A percentile compares a stretch with the other conserved stretches of the same genome.
Conservation (phyloP, 2,329 filamentous ascomycete species). For the Pseudocercospora cruenta region DNA sequence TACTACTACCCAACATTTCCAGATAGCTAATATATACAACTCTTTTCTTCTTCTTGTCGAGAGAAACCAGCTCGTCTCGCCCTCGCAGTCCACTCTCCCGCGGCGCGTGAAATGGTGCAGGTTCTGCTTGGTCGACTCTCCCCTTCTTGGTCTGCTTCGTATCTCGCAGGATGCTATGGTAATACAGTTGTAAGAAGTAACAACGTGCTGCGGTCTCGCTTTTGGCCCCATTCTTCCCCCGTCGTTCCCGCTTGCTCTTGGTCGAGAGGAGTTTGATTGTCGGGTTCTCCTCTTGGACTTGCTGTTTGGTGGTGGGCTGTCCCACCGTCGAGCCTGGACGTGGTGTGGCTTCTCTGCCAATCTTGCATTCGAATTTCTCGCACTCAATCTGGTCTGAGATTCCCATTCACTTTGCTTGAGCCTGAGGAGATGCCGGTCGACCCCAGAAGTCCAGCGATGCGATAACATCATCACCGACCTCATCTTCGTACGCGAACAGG, state of each 20-base stretch:
- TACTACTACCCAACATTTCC: conserved; percentile 8
- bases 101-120: not conserved
- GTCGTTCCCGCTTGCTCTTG: not conserved
- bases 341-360: not conserved
- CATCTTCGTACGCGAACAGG: conserved; percentile 95
- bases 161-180: not conserved
- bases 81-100: not conserved
- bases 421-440: conserved; percentile 27
- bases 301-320: not conserved
- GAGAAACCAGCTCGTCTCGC: not conserved
- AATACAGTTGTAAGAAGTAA: conserved; percentile 9
- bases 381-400: not conserved
- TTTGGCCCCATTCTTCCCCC: not conserved
- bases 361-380: not conserved
- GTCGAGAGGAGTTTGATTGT: not conserved
- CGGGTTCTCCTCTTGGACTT: not conserved
- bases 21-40: conserved; percentile 9
- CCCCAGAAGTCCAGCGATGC: conserved; percentile 97
- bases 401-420: conserved; percentile 19
- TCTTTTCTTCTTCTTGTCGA: not conserved
- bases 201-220: conserved; percentile 2
- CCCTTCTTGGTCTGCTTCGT: not conserved
- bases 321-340: not conserved
- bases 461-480: conserved; percentile 88
- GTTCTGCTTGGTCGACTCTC: not conserved